A percentile compares a stretch with the other conserved stretches of the same genome.
phyloP scores from a whole-genome alignment of 179 eudicot genomes.

The Heliamphora pulchella region DNA sequence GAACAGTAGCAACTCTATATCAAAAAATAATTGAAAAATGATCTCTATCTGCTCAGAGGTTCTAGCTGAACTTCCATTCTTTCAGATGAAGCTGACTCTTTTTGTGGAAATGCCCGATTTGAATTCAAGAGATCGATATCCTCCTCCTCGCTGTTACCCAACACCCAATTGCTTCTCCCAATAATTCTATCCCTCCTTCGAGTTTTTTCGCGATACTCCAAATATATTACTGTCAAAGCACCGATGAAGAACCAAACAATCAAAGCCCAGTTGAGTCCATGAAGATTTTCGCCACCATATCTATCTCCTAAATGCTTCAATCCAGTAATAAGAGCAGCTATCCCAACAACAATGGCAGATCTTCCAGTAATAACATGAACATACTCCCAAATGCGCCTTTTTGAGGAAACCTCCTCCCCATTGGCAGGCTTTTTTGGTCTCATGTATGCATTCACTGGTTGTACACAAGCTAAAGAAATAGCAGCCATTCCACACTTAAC shows the following conservation, averaged over 20 bases:
- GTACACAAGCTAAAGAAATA: conserved; percentile 53
- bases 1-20: conserved; percentile 14
- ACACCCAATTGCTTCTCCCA: conserved; percentile 69
- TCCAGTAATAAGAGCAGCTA: conserved; percentile 74
- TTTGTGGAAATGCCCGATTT: conserved; percentile 30
- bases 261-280: conserved; percentile 72
- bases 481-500: conserved; percentile 79
- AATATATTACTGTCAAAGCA: conserved; percentile 45
- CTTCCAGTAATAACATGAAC: conserved; percentile 64
- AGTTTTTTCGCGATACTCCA: conserved; percentile 55
- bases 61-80: conserved; percentile 85
- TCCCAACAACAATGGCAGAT: conserved; percentile 55
- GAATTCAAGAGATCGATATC: conserved; percentile 72
- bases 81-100: conserved; percentile 46
- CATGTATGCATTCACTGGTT: conserved; percentile 66
- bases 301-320: conserved; percentile 87
- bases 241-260: conserved; percentile 65
- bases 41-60: conserved; percentile 58
- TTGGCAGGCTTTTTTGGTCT: conserved; percentile 65
- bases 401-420: conserved; percentile 43
- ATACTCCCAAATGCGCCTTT: conserved; percentile 77
- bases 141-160: conserved; percentile 78
- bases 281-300: conserved; percentile 62
- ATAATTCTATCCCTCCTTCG: conserved; percentile 34
- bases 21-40: conserved; percentile 1